Conservation (phyloP, 495 filamentous ascomycete genomes). For the Lasiosphaeris hirsuta region DNA sequence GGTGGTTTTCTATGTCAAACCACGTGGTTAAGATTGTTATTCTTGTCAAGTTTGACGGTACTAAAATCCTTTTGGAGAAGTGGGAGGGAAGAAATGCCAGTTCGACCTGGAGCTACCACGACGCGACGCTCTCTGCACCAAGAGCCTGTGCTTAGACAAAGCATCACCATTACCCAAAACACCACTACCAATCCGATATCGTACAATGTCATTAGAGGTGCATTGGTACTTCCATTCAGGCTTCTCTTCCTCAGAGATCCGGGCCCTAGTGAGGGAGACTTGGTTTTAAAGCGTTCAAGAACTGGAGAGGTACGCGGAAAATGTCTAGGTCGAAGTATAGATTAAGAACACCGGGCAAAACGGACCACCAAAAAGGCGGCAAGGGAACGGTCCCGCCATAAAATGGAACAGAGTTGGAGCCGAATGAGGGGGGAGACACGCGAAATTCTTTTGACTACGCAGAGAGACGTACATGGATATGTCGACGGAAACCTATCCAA, state of each 20-base stretch:
- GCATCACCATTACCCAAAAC: constrained; percentile 4
- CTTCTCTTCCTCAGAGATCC: constrained; percentile 23
- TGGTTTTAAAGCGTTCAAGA: constrained; percentile 16
- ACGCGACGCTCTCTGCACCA: constrained; percentile 12
- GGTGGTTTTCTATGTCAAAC: constrained; percentile 33
- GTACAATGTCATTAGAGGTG: constrained; percentile 24
- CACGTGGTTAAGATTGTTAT: constrained; percentile 33
- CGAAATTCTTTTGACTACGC: too few relatives aligned
- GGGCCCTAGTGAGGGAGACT: constrained; percentile 18
- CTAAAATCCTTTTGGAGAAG: constrained; percentile 19
- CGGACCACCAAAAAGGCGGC: too few relatives aligned
- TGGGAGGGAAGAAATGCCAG: constrained; percentile 15
- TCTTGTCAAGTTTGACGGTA: constrained; percentile 20
- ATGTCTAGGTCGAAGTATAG: constrained; percentile 10
- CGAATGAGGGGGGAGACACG: too few relatives aligned
- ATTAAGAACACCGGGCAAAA: neutral
- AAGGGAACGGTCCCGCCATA: too few relatives aligned
- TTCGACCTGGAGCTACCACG: constrained; percentile 19
- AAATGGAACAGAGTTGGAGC: too few relatives aligned
- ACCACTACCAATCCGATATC: constrained; percentile 13
- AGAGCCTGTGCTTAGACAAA: constrained; percentile 10
- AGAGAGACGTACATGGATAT: too few relatives aligned
- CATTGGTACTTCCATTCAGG: constrained; percentile 20
- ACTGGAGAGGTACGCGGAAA: constrained; percentile 17
- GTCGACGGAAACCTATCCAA: too few relatives aligned